Base-by-base conservation (phyloP, 2,329 filamentous ascomycete species). In the Sordariomycetes sp. region DNA sequence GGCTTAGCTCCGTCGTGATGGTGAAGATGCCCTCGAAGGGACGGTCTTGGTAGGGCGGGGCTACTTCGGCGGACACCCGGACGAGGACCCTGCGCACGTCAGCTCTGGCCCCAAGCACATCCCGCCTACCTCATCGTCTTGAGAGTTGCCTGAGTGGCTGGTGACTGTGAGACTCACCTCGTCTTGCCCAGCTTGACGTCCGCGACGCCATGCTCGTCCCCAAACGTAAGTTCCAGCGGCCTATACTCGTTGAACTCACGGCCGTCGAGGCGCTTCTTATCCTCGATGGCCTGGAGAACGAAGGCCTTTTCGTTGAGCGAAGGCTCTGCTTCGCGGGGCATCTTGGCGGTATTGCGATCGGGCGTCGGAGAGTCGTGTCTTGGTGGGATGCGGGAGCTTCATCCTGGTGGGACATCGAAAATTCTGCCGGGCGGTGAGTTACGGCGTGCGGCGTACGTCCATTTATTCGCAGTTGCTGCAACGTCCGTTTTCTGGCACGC, bases 21-120 rank as follows among this genome's bases (percentile, higher is more conserved):
- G 85, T 90, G 76, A 97, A 97, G 70, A 95, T 81, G 69, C 94
- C 94, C 69, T 97, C 94, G 68, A 96, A 96, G 59, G 91, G 92
- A 61, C 92, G 86, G 72, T 97, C 92, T 56, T 86, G 72, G 67
- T 86, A 89, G 51, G 94, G 92, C 45, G 88, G 84, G 12, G 88
- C 87, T 60, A 97, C 88, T 73, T 96, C 89, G 61, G 90, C 88
- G 2, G 90, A 92, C 59, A 95, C 86, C 61, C 89, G 88, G 58
- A 87, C 90, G 60, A 95, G 75, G 59, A 96, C 82, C 65, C 91
- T 95, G 63, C n/a, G 15, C 13, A 2, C 5, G n/a, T 45, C n/a
- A 45, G 20, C 20, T 50, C 45, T 8, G 12, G 8, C 8, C 20
- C 45, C 2, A 13, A 3, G 3, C n/a, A 7, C 6, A 8, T 22